Evolutionary conservation across 371 early-diverging fungal species (phyloP), one percentile per base, ranked within the genome.

Genomic region (Haplosporangium sp.): DNA sequence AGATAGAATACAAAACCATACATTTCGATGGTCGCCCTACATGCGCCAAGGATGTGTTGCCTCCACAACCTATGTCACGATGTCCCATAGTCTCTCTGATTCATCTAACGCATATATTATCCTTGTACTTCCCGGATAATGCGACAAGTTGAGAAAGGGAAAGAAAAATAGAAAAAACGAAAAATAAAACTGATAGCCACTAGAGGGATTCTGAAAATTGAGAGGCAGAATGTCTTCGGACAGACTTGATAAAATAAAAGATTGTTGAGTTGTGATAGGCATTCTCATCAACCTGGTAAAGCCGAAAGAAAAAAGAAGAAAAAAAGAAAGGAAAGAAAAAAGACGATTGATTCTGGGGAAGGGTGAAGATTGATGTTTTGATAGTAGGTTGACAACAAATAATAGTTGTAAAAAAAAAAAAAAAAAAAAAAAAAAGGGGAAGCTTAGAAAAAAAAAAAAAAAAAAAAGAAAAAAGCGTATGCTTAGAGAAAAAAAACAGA

Each of bases 21-120:
- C 63, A 61, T 61, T 34, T 44, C 52, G 34, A 63, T 61, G 62
- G 42, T 63, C 37, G 63, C 52, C 63, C 50, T 19, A 19, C 60
- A 38, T 59, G 60, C 13, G 63, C 38, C 52, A 35, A 35, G 27
- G 50, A 6, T 34, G 45, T 19, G 47, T 11, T 44, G 61, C 34
- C 38, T 48, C 35, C 35, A 35, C 3, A 45, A 45, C 63, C 10
- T 45, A 50, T 34, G 63, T 27, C 63, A 62, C 37, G 47, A 47
- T 47, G 47, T 47, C 47, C 47, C 37, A 58, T 39, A 15, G 58
- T n/a, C 59, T 59, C 58, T 27, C 37, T 57, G 15, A 15, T 57
- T 38, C n/a, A 57, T 57, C 59, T 40, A 59, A 59, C 39, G 40
- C 59, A 59, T 40, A 59, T 37, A 59, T 59, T 40, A 38, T 59